Evolutionary conservation across 1,284 basidiomycete species (phyloP).

Genomic region (Stygiomarasmius scandens): DNA sequence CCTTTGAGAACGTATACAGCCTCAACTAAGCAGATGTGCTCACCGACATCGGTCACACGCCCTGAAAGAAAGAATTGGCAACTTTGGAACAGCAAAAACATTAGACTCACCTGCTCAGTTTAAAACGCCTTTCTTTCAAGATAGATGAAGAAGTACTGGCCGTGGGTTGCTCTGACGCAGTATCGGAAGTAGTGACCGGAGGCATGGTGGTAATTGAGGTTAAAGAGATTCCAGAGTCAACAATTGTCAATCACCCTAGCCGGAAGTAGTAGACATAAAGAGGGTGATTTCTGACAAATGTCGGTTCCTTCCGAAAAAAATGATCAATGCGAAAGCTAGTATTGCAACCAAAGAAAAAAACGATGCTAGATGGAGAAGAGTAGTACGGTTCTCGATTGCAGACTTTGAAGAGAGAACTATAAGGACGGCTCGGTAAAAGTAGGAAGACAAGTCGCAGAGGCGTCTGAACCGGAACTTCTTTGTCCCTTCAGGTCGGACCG

Average conservation of each 20-base stretch:
- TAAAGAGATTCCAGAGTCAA: not conserved
- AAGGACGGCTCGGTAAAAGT: too few species aligned
- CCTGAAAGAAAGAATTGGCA: conserved; percentile 42
- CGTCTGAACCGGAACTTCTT: too few species aligned
- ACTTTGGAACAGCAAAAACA: conserved; percentile 8
- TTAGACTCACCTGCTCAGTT: conserved; percentile 83
- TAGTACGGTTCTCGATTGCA: too few species aligned
- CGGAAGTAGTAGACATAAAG: not conserved
- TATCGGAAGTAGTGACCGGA: conserved; percentile 47
- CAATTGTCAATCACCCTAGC: too few species aligned
- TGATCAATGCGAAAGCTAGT: too few species aligned
- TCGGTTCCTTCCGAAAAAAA: not conserved
- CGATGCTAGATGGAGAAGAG: too few species aligned
- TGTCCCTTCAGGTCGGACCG: too few species aligned
- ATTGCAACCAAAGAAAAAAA: too few species aligned
- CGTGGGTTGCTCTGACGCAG: conserved; percentile 41
- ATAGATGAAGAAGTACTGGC: conserved; percentile 45
- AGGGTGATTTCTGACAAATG: not conserved
- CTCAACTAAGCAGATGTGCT: conserved; percentile 29
- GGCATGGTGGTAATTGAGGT: conserved; percentile 36
- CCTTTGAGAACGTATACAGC: not conserved
- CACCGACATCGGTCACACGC: conserved; percentile 86
- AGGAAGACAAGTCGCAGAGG: too few species aligned
- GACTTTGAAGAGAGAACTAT: too few species aligned
- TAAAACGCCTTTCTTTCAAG: conserved; percentile 79